Conservation (phyloP, 1,139 yeast genomes). For the Blastobotrys raffinosifermentans region DNA sequence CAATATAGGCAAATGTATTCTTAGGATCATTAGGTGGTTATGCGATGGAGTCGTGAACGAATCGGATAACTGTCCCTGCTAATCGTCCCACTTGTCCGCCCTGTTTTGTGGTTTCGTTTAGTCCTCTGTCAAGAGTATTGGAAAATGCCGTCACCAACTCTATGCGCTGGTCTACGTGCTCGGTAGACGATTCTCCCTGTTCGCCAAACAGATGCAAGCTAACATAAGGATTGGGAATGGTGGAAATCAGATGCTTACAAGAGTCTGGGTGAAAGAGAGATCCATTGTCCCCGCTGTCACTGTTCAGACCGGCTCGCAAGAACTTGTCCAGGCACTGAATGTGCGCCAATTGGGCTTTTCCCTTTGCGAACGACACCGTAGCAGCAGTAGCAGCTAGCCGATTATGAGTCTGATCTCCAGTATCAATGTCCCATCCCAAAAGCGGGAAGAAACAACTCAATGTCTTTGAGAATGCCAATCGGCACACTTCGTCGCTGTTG, state of each 20-base stretch:
- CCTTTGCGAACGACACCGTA: conserved; percentile 29
- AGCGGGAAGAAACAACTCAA: conserved; percentile 35
- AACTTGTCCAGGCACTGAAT: conserved; percentile 26
- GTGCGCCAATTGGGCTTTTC: conserved; percentile 30
- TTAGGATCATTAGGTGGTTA: too few species aligned
- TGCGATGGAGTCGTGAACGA: too few species aligned
- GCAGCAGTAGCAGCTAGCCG: conserved; percentile 25
- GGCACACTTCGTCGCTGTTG: conserved; percentile 26
- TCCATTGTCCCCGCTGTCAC: conserved; percentile 4
- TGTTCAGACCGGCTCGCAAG: conserved; percentile 23
- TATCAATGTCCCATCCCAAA: conserved; percentile 33
- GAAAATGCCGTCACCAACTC: conserved; percentile 50
- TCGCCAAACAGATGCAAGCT: conserved; percentile 46
- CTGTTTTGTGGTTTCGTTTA: conserved; percentile 51
- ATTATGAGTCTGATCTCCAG: conserved; percentile 12
- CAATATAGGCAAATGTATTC: background rate
- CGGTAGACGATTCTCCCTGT: conserved; percentile 32
- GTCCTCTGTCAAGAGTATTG: conserved; percentile 46
- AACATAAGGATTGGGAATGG: conserved; percentile 53
- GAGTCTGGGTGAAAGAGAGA: conserved; percentile 42
- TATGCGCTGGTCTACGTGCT: conserved; percentile 61
- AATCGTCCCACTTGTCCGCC: conserved; percentile 70
- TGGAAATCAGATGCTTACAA: conserved; percentile 41
- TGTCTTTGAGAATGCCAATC: conserved; percentile 34
- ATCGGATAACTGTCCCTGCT: conserved; percentile 35